phyloP scores from a whole-genome alignment of 169 alveolate genomes.

The Eimeria falciformis region DNA sequence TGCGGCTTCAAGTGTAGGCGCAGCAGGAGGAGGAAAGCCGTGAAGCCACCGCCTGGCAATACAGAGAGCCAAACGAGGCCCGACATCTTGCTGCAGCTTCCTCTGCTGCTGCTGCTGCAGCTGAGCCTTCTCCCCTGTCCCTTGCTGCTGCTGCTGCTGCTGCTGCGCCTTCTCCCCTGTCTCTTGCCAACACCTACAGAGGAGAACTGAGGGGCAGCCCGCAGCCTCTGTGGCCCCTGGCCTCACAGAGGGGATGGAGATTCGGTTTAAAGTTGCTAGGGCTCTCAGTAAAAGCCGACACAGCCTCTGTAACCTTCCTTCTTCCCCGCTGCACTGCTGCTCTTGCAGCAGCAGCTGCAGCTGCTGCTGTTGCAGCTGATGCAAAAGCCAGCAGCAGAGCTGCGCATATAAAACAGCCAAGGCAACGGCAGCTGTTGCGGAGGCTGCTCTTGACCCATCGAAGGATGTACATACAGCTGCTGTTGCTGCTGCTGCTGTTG shows the following conservation, averaged over 20 bases:
- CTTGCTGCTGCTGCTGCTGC: slow-evolving; percentile 29
- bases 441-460: neutral
- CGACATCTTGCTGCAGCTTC: neutral
- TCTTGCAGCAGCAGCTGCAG: slow-evolving; percentile 53
- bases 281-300: slow-evolving; percentile 16
- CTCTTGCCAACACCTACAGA: slow-evolving; percentile 29
- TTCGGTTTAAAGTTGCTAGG: neutral
- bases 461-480: neutral
- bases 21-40: neutral
- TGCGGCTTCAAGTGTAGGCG: neutral
- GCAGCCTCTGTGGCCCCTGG: neutral
- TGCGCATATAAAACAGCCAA: neutral
- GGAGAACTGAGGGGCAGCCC: slow-evolving; percentile 20
- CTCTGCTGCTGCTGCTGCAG: slow-evolving; percentile 19
- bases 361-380: slow-evolving; percentile 44
- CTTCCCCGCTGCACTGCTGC: slow-evolving; percentile 24
- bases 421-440: slow-evolving; percentile 10
- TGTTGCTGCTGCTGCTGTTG: neutral
- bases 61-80: slow-evolving; percentile 29
- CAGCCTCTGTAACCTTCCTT: slow-evolving; percentile 50
- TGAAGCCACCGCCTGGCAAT: slow-evolving; percentile 32
- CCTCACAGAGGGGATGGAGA: neutral
- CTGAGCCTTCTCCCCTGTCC: neutral
- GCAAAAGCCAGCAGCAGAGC: slow-evolving; percentile 33
- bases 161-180: neutral